phyloP scores from a whole-genome alignment of 2,329 filamentous ascomycete genomes.

The Emergomyces orientalis region DNA sequence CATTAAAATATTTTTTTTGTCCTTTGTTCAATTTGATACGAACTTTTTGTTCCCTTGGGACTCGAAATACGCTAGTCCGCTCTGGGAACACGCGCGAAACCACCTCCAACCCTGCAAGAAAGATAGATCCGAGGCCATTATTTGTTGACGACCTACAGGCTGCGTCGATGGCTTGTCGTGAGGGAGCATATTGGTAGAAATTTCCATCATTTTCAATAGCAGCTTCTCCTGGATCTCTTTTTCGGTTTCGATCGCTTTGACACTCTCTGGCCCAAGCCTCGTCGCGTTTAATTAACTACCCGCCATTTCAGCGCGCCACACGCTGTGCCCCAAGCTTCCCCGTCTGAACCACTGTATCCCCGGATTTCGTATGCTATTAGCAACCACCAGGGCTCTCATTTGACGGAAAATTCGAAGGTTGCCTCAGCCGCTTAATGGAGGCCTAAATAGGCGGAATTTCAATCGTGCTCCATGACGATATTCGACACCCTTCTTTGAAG shows the following conservation, averaged over 20 bases:
- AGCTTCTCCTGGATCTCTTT: not conserved
- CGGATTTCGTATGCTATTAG: not conserved
- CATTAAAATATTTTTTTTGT: not conserved
- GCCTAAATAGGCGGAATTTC: not conserved
- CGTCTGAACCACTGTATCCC: not conserved
- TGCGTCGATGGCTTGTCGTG: not conserved
- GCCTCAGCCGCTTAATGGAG: not conserved
- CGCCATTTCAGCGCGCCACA: constrained; percentile 2
- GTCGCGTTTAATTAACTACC: constrained; percentile 8
- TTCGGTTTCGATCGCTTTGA: not conserved
- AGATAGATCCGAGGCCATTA: not conserved
- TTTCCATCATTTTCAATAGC: not conserved
- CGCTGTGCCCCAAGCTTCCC: not conserved
- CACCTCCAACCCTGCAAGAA: not conserved
- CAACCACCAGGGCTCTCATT: not conserved
- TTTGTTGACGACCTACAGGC: not conserved
- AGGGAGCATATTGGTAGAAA: not conserved
- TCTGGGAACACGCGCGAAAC: constrained; percentile 9
- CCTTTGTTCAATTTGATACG: not conserved
- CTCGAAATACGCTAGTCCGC: constrained; percentile 13
- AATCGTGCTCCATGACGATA: constrained; percentile 4
- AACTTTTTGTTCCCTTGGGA: not conserved
- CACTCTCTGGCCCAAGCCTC: not conserved
- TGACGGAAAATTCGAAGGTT: not conserved
- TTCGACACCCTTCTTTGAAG: constrained; percentile 1